Percentiles rank a stretch among this genome's conserved stretches.
Evolutionary conservation across 177 flowering plant species (phyloP).

Genomic region (Vitis hybrid): DNA sequence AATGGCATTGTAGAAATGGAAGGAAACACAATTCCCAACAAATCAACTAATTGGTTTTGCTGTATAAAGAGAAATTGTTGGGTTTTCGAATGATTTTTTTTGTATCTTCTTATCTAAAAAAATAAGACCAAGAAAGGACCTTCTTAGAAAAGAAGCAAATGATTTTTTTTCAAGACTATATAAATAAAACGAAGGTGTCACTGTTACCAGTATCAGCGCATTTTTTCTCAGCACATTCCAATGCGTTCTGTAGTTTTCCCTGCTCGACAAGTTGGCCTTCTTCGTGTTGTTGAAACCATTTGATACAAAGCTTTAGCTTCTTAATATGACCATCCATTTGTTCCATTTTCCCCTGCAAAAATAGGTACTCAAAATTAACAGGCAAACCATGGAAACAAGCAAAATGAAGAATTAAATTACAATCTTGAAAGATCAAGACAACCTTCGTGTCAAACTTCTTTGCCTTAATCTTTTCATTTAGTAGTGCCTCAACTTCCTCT

Average conservation of each 20-base stretch:
- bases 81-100: too few species aligned
- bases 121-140: too few species aligned
- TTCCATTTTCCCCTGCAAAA: slow-evolving; percentile 62
- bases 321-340: slow-evolving; percentile 47
- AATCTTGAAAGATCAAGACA: background rate
- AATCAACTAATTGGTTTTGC: too few species aligned
- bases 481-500: slow-evolving; percentile 34
- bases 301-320: slow-evolving; percentile 62
- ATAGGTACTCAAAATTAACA: background rate
- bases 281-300: slow-evolving; percentile 64
- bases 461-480: slow-evolving; percentile 28
- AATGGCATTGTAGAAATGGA: too few species aligned
- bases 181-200: background rate
- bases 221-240: slow-evolving; percentile 50
- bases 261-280: slow-evolving; percentile 40
- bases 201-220: slow-evolving; percentile 50
- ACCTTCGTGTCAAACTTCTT: slow-evolving; percentile 40
- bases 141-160: too few species aligned
- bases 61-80: too few species aligned
- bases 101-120: too few species aligned
- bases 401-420: too few species aligned
- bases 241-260: slow-evolving; percentile 36
- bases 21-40: too few species aligned
- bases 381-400: background rate
- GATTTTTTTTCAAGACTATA: background rate